Evolutionary conservation across 306 rosid species (phyloP).

Genomic region (Vigna radiata): DNA sequence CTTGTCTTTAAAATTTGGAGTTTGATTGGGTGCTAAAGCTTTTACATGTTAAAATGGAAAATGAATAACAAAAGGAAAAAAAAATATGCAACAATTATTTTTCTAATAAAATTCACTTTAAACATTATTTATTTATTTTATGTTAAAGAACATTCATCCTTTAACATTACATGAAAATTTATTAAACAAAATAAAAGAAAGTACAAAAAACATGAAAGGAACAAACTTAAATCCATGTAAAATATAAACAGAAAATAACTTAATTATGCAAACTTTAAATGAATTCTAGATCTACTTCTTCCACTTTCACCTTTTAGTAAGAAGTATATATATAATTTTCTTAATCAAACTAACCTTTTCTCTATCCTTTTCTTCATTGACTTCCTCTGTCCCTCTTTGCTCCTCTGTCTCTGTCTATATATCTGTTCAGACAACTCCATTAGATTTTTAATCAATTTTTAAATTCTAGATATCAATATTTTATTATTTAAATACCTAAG

Average conservation of each 20-base stretch:
- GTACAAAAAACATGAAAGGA: too few relatives aligned
- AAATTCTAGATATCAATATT: not conserved
- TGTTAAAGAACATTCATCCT: too few relatives aligned
- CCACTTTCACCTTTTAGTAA: slow-evolving; percentile 17
- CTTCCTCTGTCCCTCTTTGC: slow-evolving; percentile 13
- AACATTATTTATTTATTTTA: too few relatives aligned
- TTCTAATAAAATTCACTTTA: too few relatives aligned
- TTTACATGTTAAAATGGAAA: not conserved
- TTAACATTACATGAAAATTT: too few relatives aligned
- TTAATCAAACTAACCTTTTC: slow-evolving; percentile 14
- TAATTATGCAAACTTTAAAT: slow-evolving; percentile 6
- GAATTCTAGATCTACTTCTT: not conserved
- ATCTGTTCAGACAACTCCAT: not conserved
- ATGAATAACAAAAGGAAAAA: not conserved
- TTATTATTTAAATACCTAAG: not conserved
- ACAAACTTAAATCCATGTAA: too few relatives aligned
- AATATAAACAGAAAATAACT: not conserved
- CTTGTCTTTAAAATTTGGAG: not conserved
- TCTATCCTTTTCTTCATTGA: not conserved
- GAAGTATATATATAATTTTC: not conserved
- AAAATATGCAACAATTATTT: too few relatives aligned
- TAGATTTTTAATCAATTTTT: not conserved
- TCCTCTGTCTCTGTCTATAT: slow-evolving; percentile 11
- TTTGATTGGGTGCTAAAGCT: not conserved
- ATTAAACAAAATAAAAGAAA: too few relatives aligned